Percentiles rank a stretch among this genome's conserved stretches.
Conservation (phyloP, 2,329 filamentous ascomycete genomes). For the Verticillium tricorpus region DNA sequence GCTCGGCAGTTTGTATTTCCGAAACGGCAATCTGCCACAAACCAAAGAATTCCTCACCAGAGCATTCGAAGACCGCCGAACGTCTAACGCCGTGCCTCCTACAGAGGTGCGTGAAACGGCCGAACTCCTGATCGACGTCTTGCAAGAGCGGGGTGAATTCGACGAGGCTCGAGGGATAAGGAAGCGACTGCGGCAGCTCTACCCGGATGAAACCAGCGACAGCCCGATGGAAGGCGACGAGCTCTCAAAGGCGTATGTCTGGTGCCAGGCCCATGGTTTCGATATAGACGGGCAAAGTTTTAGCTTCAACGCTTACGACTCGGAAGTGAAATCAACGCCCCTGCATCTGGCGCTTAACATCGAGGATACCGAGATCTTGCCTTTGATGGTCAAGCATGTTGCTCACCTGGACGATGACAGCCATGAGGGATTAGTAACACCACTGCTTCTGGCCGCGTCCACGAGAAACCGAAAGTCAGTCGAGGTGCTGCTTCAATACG, state of each 20-base stretch:
- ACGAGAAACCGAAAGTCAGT: conserved; percentile 21
- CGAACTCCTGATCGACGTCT: conserved; percentile 16
- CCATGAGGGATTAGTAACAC: conserved; percentile 16
- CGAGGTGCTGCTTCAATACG: conserved; percentile 18
- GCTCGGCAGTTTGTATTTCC: conserved; percentile 19
- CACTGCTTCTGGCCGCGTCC: conserved; percentile 24
- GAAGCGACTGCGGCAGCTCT: conserved; percentile 15
- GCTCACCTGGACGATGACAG: conserved; percentile 16
- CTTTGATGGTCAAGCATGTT: conserved; percentile 18
- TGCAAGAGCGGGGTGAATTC: conserved; percentile 15
- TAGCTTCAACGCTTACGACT: conserved; percentile 18
- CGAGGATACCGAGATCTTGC: conserved; percentile 18
- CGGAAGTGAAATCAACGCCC: conserved; percentile 15
- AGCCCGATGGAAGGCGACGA: conserved; percentile 4
- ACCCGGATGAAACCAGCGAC: conserved; percentile 5
- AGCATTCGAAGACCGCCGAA: conserved; percentile 18
- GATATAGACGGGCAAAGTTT: conserved; percentile 18
- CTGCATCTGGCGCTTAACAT: conserved; percentile 19
- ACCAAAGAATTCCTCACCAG: conserved; percentile 15
- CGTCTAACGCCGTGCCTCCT: conserved; percentile 9
- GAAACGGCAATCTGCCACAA: conserved; percentile 12
- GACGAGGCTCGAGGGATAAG: conserved; percentile 21
- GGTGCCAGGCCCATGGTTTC: conserved; percentile 22
- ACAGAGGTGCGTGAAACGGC: conserved; percentile 18
- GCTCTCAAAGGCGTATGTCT: conserved; percentile 15